These are phyloP conservation scores for Besnoitia besnoiti DNA, from an alignment of 169 alveolate genomes.

Conservation along the genomic window DNA sequence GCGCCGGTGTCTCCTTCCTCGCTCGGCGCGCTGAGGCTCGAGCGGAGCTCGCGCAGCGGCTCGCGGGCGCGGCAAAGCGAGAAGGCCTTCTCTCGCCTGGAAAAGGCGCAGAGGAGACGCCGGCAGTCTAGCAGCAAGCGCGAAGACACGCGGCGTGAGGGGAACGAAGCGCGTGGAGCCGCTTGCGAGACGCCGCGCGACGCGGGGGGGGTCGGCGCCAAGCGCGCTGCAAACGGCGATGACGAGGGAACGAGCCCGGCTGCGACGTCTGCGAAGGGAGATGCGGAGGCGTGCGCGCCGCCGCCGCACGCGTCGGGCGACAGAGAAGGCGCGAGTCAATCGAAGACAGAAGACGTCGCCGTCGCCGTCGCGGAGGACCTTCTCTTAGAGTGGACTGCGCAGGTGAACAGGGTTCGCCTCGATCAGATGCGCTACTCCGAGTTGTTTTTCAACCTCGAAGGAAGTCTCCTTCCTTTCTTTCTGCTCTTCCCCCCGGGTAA, in stretches of 20 bases:
- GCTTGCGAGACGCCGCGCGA: too few species aligned
- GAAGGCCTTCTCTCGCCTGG: background rate
- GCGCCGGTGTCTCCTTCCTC: background rate
- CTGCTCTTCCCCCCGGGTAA: conserved; percentile 13
- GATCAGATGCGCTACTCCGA: conserved; percentile 61
- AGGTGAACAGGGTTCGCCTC: conserved; percentile 47
- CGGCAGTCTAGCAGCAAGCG: background rate
- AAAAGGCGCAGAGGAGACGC: background rate
- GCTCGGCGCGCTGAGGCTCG: too few species aligned
- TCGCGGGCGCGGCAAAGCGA: background rate
- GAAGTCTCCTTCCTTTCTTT: conserved; percentile 50
- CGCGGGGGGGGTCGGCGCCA: too few species aligned
- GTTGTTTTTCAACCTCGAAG: conserved; percentile 60
- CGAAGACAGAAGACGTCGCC: background rate
- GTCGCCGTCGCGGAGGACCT: background rate
- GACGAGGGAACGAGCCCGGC: too few species aligned
- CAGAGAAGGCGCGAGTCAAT: background rate
- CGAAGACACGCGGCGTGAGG: background rate
- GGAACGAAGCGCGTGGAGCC: too few species aligned
- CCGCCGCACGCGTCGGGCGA: background rate
- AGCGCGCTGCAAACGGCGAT: too few species aligned
- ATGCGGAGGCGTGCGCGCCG: background rate
- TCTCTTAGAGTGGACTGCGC: conserved; percentile 44
- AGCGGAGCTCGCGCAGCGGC: background rate
- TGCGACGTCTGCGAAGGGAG: background rate